Percentiles rank a stretch among this genome's conserved stretches.
Conservation (phyloP, 768 basidiomycete genomes). For the Multifurca ochricompacta region DNA sequence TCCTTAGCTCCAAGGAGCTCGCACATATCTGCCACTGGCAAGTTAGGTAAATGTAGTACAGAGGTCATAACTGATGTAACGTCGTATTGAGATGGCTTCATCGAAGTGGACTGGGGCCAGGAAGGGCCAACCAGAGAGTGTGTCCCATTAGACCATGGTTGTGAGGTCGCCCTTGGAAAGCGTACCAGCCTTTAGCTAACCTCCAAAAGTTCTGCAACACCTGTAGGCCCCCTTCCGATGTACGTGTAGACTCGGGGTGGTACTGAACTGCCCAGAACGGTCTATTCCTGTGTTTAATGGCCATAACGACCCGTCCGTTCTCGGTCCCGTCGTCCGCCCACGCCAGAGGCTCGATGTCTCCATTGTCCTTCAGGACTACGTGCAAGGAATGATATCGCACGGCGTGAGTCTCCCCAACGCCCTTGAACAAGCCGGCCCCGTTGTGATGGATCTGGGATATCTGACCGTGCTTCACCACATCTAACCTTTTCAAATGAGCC, state of each 20-base stretch:
- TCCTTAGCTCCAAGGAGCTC: conserved; percentile 54
- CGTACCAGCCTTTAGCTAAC: conserved; percentile 53
- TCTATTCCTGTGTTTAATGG: conserved; percentile 47
- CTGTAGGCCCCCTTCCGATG: conserved; percentile 57
- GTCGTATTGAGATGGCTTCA: conserved; percentile 21
- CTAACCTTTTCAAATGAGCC: conserved; percentile 53
- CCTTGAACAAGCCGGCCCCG: conserved; percentile 53
- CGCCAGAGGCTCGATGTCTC: conserved; percentile 56
- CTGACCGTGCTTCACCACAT: conserved; percentile 74
- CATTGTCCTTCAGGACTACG: conserved; percentile 38
- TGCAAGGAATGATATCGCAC: conserved; percentile 81
- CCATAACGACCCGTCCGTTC: conserved; percentile 70
- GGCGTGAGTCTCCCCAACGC: conserved; percentile 43
- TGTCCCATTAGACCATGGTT: conserved; percentile 36
- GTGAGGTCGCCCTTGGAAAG: conserved; percentile 31
- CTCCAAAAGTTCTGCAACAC: conserved; percentile 70
- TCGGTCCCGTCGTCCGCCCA: conserved; percentile 65
- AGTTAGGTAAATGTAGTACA: conserved; percentile 36
- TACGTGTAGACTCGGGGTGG: conserved; percentile 80
- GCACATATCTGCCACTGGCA: conserved; percentile 42
- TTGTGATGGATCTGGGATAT: conserved; percentile 56
- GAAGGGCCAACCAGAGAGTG: conserved; percentile 37
- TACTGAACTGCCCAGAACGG: conserved; percentile 90
- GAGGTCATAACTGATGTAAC: conserved; percentile 15
- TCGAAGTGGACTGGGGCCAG: conserved; percentile 48